These are phyloP conservation scores for Mycena chlorophos DNA, from an alignment of 768 basidiomycete genomes.

Conservation along the genomic window DNA sequence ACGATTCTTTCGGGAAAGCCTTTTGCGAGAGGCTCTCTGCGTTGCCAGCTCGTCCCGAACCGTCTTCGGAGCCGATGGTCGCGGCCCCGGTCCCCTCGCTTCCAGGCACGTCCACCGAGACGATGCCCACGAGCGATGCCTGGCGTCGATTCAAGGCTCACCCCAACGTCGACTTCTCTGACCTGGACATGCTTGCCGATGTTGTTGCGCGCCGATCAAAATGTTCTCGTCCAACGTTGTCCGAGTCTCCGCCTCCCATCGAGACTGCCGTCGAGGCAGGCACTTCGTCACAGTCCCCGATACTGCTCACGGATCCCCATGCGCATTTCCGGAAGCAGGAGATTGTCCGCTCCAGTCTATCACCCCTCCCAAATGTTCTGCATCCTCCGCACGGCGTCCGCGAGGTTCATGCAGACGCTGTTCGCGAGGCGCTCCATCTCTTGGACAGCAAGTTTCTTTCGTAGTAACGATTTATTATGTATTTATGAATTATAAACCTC, in stretches of 20 bases:
- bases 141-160: slow-evolving; percentile 86
- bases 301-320: slow-evolving; percentile 55
- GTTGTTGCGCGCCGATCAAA: slow-evolving; percentile 83
- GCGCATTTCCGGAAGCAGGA: slow-evolving; percentile 52
- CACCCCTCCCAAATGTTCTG: slow-evolving; percentile 53
- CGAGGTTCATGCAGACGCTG: slow-evolving; percentile 71
- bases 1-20: slow-evolving; percentile 84
- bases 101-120: slow-evolving; percentile 38
- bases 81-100: slow-evolving; percentile 21
- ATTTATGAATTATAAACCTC: slow-evolving; percentile 4
- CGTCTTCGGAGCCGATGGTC: not conserved
- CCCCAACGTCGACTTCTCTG: slow-evolving; percentile 84
- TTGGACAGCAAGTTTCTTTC: slow-evolving; percentile 61
- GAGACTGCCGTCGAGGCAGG: slow-evolving; percentile 10
- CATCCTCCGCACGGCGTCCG: slow-evolving; percentile 62
- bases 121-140: slow-evolving; percentile 77
- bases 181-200: slow-evolving; percentile 80
- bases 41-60: slow-evolving; percentile 50
- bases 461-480: slow-evolving; percentile 9
- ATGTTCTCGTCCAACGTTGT: slow-evolving; percentile 70
- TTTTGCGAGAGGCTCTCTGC: slow-evolving; percentile 73
- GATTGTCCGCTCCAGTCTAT: slow-evolving; percentile 33
- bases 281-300: slow-evolving; percentile 34
- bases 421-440: slow-evolving; percentile 72
- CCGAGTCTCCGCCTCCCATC: slow-evolving; percentile 50